Conservation (phyloP, 2,329 filamentous ascomycete species). For the Fusarium siculi region DNA sequence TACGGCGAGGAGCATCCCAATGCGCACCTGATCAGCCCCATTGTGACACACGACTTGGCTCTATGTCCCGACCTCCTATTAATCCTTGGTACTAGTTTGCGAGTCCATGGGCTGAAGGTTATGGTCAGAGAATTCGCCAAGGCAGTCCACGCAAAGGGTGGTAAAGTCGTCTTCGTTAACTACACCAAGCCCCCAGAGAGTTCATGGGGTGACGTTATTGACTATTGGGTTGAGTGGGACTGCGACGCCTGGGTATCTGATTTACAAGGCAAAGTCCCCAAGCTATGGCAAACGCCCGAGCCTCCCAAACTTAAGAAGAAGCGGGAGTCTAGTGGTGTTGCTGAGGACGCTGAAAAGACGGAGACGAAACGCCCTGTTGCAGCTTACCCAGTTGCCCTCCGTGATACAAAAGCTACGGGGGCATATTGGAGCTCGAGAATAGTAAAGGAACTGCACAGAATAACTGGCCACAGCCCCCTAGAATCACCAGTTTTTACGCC, state of each 20-base stretch:
- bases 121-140: conserved; percentile 78
- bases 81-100: conserved; percentile 76
- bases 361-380: conserved; percentile 48
- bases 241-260: conserved; percentile 79
- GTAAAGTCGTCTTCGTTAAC: conserved; percentile 79
- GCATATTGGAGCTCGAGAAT: conserved; percentile 59
- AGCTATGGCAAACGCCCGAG: conserved; percentile 67
- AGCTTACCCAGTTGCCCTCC: conserved; percentile 55
- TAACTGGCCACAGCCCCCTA: conserved; percentile 44
- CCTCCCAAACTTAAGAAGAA: conserved; percentile 55
- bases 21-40: conserved; percentile 73
- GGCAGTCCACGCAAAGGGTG: conserved; percentile 73
- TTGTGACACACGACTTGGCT: conserved; percentile 74
- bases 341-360: conserved; percentile 41
- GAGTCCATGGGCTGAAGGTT: conserved; percentile 76
- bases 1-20: conserved; percentile 80
- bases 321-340: conserved; percentile 44
- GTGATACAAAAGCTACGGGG: conserved; percentile 58
- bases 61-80: conserved; percentile 74
- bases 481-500: conserved; percentile 33
- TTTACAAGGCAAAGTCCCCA: conserved; percentile 66
- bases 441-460: conserved; percentile 51
- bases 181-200: conserved; percentile 78
- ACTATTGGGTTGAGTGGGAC: conserved; percentile 80
- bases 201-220: conserved; percentile 77